These are phyloP conservation scores for Moesziomyces sp. DNA, from an alignment of 1,284 basidiomycete genomes.

Conservation along the genomic window DNA sequence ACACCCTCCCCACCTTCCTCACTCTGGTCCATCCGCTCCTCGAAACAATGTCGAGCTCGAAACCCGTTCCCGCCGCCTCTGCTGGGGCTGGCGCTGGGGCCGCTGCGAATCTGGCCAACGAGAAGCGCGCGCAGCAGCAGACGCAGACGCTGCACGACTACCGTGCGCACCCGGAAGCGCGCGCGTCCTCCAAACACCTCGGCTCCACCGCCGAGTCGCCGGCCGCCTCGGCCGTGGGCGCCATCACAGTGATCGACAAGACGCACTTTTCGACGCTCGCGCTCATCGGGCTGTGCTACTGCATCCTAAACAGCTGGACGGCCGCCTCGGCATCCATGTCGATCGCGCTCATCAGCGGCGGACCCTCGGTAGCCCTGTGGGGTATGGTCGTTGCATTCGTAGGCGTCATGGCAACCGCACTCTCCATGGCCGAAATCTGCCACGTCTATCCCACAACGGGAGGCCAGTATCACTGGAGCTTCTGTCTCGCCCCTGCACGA, in stretches of 20 bases:
- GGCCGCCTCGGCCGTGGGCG: background rate
- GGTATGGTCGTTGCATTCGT: slow-evolving; percentile 66
- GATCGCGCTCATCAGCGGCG: slow-evolving; percentile 65
- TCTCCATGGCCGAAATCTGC: slow-evolving; percentile 67
- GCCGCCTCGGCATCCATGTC: slow-evolving; percentile 61
- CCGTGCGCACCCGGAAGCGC: slow-evolving; percentile 6
- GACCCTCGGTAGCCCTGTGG: slow-evolving; percentile 68
- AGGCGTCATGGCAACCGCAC: slow-evolving; percentile 66
- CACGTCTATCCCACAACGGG: slow-evolving; percentile 60
- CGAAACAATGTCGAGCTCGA: background rate
- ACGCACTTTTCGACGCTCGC: slow-evolving; percentile 46
- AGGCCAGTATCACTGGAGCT: slow-evolving; percentile 69
- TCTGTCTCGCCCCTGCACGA: slow-evolving; percentile 60
- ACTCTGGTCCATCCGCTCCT: background rate
- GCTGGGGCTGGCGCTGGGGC: background rate
- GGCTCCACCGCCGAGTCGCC: background rate
- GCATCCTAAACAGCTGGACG: slow-evolving; percentile 64
- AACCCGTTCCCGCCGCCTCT: background rate
- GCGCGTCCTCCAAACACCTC: too few species aligned
- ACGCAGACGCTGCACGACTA: slow-evolving; percentile 40
- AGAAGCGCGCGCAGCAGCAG: slow-evolving; percentile 23
- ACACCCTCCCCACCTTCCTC: background rate
- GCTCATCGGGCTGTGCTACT: slow-evolving; percentile 47
- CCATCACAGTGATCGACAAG: slow-evolving; percentile 1
- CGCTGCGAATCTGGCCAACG: slow-evolving; percentile 10